phyloP scores from a whole-genome alignment of 2,329 filamentous ascomycete genomes.

The Biscogniauxia sp. region DNA sequence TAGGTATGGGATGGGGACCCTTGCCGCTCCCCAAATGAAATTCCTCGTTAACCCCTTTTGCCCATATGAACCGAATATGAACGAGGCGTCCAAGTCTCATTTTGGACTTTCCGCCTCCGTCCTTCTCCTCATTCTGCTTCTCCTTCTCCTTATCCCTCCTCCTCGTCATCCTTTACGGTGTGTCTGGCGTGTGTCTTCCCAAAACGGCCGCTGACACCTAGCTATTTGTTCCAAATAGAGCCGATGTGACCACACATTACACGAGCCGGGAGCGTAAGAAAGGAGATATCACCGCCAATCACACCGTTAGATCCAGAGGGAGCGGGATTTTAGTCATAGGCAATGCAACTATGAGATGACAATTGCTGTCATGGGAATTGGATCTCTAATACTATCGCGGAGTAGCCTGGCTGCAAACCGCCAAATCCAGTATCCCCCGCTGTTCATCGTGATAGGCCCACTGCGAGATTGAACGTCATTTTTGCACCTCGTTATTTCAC shows the following conservation, averaged over 20 bases:
- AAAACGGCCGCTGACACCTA: not conserved
- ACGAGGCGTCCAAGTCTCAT: slow-evolving; percentile 1
- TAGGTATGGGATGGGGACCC: not conserved
- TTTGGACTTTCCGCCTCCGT: not conserved
- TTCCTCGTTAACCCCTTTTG: slow-evolving; percentile 1
- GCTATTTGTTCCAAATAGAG: slow-evolving; percentile 1
- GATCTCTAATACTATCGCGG: not conserved
- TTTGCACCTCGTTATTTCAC: slow-evolving; percentile 20
- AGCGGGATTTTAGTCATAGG: not conserved
- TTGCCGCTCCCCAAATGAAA: slow-evolving; percentile 8
- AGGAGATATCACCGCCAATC: not conserved
- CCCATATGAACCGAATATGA: slow-evolving; percentile 5
- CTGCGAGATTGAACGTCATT: slow-evolving; percentile 26
- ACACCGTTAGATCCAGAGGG: not conserved
- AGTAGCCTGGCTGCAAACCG: not conserved
- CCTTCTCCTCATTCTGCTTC: no score
- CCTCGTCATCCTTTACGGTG: no score
- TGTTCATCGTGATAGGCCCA: slow-evolving; percentile 22
- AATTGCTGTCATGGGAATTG: slow-evolving; percentile 3
- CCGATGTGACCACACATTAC: not conserved
- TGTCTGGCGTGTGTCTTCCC: not conserved
- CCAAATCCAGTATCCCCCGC: slow-evolving; percentile 12
- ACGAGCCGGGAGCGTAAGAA: not conserved
- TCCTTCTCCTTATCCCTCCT: no score
- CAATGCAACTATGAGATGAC: not conserved